These are phyloP conservation scores for Periconia macrospinosa DNA, from an alignment of 2,329 filamentous ascomycete species.

Conservation along the genomic window DNA sequence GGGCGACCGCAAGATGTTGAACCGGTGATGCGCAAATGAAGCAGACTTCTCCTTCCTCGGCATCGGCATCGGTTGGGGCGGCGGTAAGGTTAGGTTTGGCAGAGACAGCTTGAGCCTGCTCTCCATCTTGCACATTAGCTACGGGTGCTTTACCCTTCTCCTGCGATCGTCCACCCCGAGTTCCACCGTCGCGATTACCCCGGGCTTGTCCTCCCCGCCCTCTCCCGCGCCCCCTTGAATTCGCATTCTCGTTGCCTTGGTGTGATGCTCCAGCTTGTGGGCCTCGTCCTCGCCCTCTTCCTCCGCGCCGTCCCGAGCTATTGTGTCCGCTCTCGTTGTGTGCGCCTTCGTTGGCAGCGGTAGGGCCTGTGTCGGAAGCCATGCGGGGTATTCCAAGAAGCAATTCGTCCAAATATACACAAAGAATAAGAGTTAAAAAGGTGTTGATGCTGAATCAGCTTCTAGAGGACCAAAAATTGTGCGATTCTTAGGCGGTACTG, in stretches of 20 bases:
- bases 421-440: background rate
- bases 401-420: background rate
- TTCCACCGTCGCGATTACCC: conserved; percentile 37
- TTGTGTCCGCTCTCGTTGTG: conserved; percentile 26
- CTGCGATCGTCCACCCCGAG: conserved; percentile 22
- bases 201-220: conserved; percentile 38
- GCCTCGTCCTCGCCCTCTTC: conserved; percentile 32
- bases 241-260: conserved; percentile 20
- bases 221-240: conserved; percentile 37
- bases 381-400: conserved; percentile 33
- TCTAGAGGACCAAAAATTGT: background rate
- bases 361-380: conserved; percentile 27
- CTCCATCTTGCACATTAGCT: conserved; percentile 10
- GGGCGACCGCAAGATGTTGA: conserved; percentile 82
- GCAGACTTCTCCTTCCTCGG: conserved; percentile 75
- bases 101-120: conserved; percentile 1
- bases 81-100: conserved; percentile 1
- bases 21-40: conserved; percentile 96
- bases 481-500: background rate
- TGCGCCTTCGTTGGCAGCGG: conserved; percentile 12
- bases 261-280: conserved; percentile 30
- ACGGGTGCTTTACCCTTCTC: conserved; percentile 34
- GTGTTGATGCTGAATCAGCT: background rate
- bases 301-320: conserved; percentile 32
- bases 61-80: conserved; percentile 47